A percentile compares a stretch with the other conserved stretches of the same genome.
phyloP scores from a whole-genome alignment of 2,329 filamentous ascomycete species.

The Tolypocladium inflatum region DNA sequence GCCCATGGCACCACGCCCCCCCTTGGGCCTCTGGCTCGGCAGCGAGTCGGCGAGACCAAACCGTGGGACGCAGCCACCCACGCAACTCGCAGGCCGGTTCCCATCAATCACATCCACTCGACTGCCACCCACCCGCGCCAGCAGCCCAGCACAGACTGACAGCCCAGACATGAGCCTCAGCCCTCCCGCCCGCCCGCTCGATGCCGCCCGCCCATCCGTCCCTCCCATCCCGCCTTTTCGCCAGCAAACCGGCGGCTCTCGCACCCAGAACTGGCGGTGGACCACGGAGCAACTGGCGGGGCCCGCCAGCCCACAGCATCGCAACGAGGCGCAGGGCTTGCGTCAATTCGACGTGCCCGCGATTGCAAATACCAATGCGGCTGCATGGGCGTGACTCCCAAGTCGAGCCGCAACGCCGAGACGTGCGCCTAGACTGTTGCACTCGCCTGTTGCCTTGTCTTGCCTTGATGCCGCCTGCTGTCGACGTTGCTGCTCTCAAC shows the following conservation, averaged over 20 bases:
- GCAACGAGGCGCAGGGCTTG: constrained; percentile 1
- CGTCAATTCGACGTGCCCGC: neutral
- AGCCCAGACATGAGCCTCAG: constrained; percentile 1
- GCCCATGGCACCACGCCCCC: neutral
- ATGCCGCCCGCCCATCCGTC: neutral
- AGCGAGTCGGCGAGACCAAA: constrained; percentile 5
- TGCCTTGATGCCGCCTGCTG: neutral
- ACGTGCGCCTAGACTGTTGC: neutral
- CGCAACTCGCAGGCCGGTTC: neutral
- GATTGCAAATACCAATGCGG: neutral
- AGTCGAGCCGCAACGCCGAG: neutral
- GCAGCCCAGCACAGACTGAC: neutral
- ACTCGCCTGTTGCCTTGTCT: neutral
- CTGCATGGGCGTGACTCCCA: neutral
- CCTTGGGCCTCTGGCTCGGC: constrained; percentile 1
- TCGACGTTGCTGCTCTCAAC: neutral
- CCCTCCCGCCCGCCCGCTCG: neutral
- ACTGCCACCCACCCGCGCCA: neutral
- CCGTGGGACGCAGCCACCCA: constrained; percentile 1
- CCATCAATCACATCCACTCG: neutral
- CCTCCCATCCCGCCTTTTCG: constrained; percentile 9
- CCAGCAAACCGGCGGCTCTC: constrained; percentile 7
- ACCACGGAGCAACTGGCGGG: constrained; percentile 1
- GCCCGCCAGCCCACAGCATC: constrained; percentile 1
- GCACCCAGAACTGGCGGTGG: constrained; percentile 10